Base-by-base conservation (phyloP, 2,329 filamentous ascomycete genomes). In the Nemania sp. region DNA sequence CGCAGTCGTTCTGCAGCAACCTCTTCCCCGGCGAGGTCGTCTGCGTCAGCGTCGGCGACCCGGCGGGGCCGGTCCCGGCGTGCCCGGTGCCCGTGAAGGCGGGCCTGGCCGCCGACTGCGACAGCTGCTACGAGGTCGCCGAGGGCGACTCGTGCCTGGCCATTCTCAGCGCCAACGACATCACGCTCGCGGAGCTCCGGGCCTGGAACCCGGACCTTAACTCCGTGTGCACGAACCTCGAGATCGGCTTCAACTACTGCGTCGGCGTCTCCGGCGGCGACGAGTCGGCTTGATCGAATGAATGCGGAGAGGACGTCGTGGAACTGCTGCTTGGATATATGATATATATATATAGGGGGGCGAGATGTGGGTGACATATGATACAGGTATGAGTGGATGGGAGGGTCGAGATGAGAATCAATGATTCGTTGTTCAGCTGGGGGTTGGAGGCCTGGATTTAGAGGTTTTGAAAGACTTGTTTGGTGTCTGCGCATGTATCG, bases 221-320 rank as follows among this genome's bases (percentile, higher is more conserved):
- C 46, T 21, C 48, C 18, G 52, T 7, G 2, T 71, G 69, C 68
- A 59, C 62, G 1, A 70, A 69, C 39, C 60, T 71, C 10, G 54
- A 61, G 63, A 25, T 70, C 21, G 68, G 65, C 4, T 71, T 66
- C 32, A 69, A 70, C 52, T 71, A 71, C 59, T 71, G 69, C 55
- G 66, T 71, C 15, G 69, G 60, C 9, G 57, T 60, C 20, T 52
- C 55, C 21, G 69, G 60, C 9, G 57, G 57, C 20, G 47, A 50
- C 21, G 32, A 50, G 9, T 49, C 59, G 32, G 0, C 32, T 12
- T 46, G 18, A 46, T 46, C 43, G 43, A 29, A 46, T 4, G 4
- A n/a, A n/a, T n/a, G n/a, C n/a, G n/a, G n/a, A n/a, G n/a, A n/a
- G 3, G 35, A 39, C 10, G 4, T 4, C 35, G 5, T n/a, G 35